These are phyloP conservation scores for Olyra latifolia DNA, from an alignment of 176 grass and related monocot species.

Conservation along the genomic window DNA sequence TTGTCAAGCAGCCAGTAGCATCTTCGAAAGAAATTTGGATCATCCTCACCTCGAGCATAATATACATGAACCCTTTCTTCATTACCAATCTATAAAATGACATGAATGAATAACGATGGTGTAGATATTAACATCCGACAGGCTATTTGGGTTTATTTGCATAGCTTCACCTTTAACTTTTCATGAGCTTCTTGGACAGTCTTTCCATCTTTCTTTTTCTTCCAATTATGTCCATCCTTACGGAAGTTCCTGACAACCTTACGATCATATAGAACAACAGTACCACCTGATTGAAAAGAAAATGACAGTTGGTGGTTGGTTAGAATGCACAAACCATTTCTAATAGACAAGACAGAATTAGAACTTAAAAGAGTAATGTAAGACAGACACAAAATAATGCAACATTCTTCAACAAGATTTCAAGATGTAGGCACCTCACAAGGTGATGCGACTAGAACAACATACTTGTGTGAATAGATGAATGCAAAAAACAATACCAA, in stretches of 20 bases:
- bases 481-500: neutral
- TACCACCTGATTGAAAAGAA: conserved; percentile 61
- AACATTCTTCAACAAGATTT: neutral
- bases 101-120: conserved; percentile 30
- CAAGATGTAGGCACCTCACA: conserved; percentile 3
- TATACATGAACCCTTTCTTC: conserved; percentile 97
- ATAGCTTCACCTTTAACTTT: conserved; percentile 75
- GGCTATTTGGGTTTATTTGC: conserved; percentile 20
- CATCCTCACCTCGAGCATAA: conserved; percentile 94
- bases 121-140: conserved; percentile 8
- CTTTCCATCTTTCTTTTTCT: conserved; percentile 99
- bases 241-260: conserved; percentile 95
- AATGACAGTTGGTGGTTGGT: neutral
- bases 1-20: conserved; percentile 99
- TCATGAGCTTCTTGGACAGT: conserved; percentile 99
- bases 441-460: conserved; percentile 17
- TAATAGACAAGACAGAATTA: conserved; percentile 12
- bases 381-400: neutral
- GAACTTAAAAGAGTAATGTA: conserved; percentile 16
- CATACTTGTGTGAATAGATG: neutral
- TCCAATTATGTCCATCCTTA: conserved; percentile 96
- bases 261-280: conserved; percentile 82
- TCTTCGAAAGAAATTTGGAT: conserved; percentile 89
- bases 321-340: conserved; percentile 17
- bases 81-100: conserved; percentile 73